Evolutionary conservation across 2,329 filamentous ascomycete genomes (phyloP).

Genomic region (Pseudocercospora crystallina): DNA sequence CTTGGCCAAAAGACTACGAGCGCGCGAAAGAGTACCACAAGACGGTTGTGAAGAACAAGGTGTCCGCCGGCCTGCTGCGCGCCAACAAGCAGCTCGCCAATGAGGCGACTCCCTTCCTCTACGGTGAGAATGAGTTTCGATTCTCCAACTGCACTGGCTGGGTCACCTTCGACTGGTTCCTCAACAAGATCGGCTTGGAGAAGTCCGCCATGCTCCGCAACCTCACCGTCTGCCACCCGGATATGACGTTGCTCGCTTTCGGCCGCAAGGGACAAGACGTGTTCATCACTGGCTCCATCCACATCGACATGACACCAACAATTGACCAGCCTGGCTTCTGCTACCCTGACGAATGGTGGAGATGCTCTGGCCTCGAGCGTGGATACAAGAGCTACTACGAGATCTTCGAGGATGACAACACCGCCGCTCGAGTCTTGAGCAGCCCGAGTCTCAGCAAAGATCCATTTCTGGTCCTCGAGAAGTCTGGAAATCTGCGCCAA

Average conservation of each 20-base stretch:
- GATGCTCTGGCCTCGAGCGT: too few relatives aligned
- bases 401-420: too few relatives aligned
- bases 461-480: slow-evolving; percentile 1
- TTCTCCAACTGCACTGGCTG: slow-evolving; percentile 20
- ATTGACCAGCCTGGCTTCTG: too few relatives aligned
- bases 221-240: slow-evolving; percentile 8
- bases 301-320: neutral
- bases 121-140: slow-evolving; percentile 46
- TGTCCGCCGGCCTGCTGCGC: slow-evolving; percentile 6
- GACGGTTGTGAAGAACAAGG: neutral
- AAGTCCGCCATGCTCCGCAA: slow-evolving; percentile 6
- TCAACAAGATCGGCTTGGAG: slow-evolving; percentile 5
- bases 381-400: too few relatives aligned
- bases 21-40: neutral
- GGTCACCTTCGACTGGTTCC: slow-evolving; percentile 3
- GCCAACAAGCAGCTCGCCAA: slow-evolving; percentile 32
- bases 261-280: neutral
- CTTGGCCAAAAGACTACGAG: neutral
- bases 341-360: too few relatives aligned
- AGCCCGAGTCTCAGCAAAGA: neutral
- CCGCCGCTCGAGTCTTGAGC: neutral
- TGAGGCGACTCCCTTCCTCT: slow-evolving; percentile 46
- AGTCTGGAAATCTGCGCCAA: neutral
- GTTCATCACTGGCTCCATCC: neutral
- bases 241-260: neutral